Conservation (phyloP, 1,139 yeast genomes). For the Blastobotrys apis region DNA sequence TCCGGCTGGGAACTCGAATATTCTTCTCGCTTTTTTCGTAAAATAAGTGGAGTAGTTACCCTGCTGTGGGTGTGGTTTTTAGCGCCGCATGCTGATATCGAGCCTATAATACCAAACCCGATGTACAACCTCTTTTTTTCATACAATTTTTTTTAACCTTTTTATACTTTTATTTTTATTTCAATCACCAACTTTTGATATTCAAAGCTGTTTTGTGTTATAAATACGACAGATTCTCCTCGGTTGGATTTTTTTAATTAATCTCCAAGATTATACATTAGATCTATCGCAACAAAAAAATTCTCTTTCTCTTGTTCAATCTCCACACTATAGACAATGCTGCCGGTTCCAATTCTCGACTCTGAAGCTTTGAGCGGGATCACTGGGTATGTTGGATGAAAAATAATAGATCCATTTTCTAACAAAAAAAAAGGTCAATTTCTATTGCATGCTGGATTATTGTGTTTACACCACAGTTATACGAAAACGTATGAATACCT, state of each 20-base stretch:
- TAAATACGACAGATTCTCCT: too few relatives aligned
- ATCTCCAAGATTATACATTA: not conserved
- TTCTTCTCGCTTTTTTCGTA: too few relatives aligned
- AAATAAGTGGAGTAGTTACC: too few relatives aligned
- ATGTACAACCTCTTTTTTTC: too few relatives aligned
- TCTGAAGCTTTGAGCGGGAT: slow-evolving; percentile 83
- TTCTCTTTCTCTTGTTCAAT: not conserved
- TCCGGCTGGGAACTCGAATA: too few relatives aligned
- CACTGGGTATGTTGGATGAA: slow-evolving; percentile 47
- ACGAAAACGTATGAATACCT: slow-evolving; percentile 54
- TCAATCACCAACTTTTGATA: too few relatives aligned
- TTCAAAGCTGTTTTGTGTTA: too few relatives aligned
- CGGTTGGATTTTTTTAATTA: not conserved
- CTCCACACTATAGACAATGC: slow-evolving; percentile 12
- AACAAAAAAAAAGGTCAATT: slow-evolving; percentile 46
- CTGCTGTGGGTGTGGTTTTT: too few relatives aligned
- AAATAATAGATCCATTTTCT: not conserved
- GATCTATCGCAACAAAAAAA: not conserved
- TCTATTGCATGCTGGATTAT: slow-evolving; percentile 97
- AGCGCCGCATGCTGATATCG: too few relatives aligned
- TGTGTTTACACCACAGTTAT: slow-evolving; percentile 94
- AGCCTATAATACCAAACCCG: too few relatives aligned
- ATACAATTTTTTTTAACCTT: too few relatives aligned
- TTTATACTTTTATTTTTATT: too few relatives aligned
- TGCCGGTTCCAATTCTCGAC: slow-evolving; percentile 40